These are phyloP conservation scores for Maudiozyma serrabonitensis DNA, from an alignment of 805 yeast species.

Conservation along the genomic window DNA sequence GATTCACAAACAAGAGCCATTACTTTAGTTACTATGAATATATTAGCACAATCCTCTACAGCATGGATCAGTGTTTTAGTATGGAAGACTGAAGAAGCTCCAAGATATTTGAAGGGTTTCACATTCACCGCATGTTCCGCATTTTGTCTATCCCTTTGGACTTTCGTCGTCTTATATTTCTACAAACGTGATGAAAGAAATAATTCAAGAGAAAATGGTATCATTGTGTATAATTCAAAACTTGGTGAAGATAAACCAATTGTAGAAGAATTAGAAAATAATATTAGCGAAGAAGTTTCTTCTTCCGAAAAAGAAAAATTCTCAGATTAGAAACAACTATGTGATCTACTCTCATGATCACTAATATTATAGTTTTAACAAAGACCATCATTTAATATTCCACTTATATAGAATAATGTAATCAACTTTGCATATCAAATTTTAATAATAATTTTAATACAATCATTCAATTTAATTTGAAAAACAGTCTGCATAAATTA, in stretches of 20 bases:
- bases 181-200: constrained; percentile 34
- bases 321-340: not conserved
- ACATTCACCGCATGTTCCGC: constrained; percentile 34
- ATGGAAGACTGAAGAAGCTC: constrained; percentile 43
- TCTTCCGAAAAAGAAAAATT: not conserved
- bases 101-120: constrained; percentile 45
- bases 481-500: no score
- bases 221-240: constrained; percentile 22
- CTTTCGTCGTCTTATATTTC: constrained; percentile 24
- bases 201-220: constrained; percentile 32
- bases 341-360: not conserved
- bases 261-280: not conserved
- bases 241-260: constrained; percentile 9
- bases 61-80: constrained; percentile 43
- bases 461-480: not conserved
- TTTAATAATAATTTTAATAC: not conserved
- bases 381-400: not conserved
- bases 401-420: not conserved
- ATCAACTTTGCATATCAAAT: not conserved
- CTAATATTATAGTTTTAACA: not conserved
- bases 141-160: constrained; percentile 20
- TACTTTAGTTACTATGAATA: constrained; percentile 42
- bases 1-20: constrained; percentile 46
- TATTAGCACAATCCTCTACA: constrained; percentile 43
- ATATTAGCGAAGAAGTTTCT: not conserved